Conservation (phyloP, 352 stramenopile genomes). For the Globisporangium cylindrosporum region DNA sequence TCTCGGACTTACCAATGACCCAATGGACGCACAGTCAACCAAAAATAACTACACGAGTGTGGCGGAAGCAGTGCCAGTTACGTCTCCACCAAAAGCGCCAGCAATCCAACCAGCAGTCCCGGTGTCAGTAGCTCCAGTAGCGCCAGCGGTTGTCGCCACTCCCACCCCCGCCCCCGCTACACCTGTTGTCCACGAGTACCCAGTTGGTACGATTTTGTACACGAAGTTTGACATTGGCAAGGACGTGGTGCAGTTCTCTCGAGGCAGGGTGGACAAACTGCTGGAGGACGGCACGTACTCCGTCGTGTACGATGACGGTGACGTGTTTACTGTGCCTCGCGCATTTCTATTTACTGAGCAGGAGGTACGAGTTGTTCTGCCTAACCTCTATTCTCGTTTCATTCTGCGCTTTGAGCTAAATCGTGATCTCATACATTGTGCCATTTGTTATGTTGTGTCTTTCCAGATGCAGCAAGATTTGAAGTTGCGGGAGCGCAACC, state of each 20-base stretch:
- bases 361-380: slow-evolving; percentile 28
- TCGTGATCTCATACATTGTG: slow-evolving; percentile 1
- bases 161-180: not conserved
- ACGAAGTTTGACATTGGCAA: slow-evolving; percentile 42
- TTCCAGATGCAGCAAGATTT: slow-evolving; percentile 39
- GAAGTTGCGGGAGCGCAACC: slow-evolving; percentile 9
- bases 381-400: not conserved
- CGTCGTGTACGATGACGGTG: slow-evolving; percentile 56
- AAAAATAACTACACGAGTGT: slow-evolving; percentile 1
- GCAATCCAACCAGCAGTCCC: not conserved
- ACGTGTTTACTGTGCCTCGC: slow-evolving; percentile 40
- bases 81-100: slow-evolving; percentile 2
- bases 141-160: not conserved
- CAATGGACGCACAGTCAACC: slow-evolving; percentile 1
- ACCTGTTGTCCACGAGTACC: slow-evolving; percentile 28
- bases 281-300: slow-evolving; percentile 40
- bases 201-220: slow-evolving; percentile 32
- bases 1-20: not conserved
- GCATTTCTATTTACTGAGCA: slow-evolving; percentile 50
- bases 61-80: slow-evolving; percentile 1
- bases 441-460: slow-evolving; percentile 2
- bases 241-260: slow-evolving; percentile 38
- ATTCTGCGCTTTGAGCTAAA: not conserved
- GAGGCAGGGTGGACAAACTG: slow-evolving; percentile 37
- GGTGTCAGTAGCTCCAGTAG: not conserved